These are phyloP conservation scores for Exserohilum turcica DNA, from an alignment of 2,329 filamentous ascomycete species.

Conservation along the genomic window DNA sequence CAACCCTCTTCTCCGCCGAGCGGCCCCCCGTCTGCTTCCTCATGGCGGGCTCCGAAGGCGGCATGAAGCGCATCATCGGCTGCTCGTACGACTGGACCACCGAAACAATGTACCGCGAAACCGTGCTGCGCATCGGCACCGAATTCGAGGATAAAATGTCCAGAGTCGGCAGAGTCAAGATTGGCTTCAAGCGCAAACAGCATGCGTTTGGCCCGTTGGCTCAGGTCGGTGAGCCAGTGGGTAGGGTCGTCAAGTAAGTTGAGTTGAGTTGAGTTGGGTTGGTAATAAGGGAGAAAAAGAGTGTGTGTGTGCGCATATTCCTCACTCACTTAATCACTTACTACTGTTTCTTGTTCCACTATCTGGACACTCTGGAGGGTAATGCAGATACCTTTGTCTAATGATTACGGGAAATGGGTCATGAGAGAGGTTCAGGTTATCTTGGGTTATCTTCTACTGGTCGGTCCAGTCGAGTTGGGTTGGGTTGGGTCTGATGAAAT, in stretches of 20 bases:
- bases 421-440: no score
- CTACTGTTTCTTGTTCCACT: no score
- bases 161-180: conserved; percentile 39
- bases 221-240: conserved; percentile 31
- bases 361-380: no score
- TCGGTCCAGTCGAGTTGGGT: no score
- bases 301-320: no score
- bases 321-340: no score
- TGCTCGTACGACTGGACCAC: conserved; percentile 55
- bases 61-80: conserved; percentile 53
- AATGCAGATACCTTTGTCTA: no score
- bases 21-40: conserved; percentile 52
- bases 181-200: conserved; percentile 36
- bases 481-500: no score
- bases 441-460: no score
- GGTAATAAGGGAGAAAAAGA: no score
- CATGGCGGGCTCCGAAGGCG: conserved; percentile 53
- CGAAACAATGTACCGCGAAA: conserved; percentile 51
- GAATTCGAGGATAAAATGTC: conserved; percentile 46
- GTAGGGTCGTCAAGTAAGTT: conserved; percentile 12
- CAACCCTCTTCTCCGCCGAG: conserved; percentile 49
- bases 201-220: conserved; percentile 40
- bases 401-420: no score
- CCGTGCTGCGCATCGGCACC: conserved; percentile 52
- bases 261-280: no score